Evolutionary conservation across 2,329 filamentous ascomycete species (phyloP).

Genomic region (Sclerotinia borealis): DNA sequence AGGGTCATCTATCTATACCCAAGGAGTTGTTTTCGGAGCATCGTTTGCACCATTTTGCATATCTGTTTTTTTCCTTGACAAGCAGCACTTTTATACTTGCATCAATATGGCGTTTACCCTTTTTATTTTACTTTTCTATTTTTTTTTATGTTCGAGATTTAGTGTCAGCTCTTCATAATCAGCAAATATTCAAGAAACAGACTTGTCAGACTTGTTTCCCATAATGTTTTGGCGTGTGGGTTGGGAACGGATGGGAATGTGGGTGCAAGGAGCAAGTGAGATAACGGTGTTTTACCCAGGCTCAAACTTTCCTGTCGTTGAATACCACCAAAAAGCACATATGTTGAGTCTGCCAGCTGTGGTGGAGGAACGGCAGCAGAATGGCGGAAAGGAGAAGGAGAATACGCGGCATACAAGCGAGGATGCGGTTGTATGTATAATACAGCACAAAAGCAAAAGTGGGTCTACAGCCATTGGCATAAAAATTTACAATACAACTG

Average conservation of each 20-base stretch:
- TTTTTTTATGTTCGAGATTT: background rate
- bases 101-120: background rate
- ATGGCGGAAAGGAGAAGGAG: background rate
- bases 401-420: background rate
- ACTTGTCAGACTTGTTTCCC: background rate
- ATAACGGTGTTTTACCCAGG: background rate
- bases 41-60: background rate
- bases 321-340: background rate
- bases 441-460: background rate
- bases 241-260: background rate
- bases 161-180: constrained; percentile 2
- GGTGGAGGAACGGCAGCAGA: background rate
- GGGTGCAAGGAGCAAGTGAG: background rate
- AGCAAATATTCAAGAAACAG: constrained; percentile 3
- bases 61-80: background rate
- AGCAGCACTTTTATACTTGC: background rate
- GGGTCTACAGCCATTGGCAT: background rate
- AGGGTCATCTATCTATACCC: background rate
- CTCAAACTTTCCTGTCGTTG: background rate
- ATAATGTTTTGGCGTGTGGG: background rate
- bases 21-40: constrained; percentile 6
- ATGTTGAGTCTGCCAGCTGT: background rate
- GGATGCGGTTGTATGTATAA: background rate
- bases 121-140: background rate
- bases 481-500: background rate